These are phyloP conservation scores for Solanum clarkiae DNA, from an alignment of 257 asterid genomes.

Conservation along the genomic window DNA sequence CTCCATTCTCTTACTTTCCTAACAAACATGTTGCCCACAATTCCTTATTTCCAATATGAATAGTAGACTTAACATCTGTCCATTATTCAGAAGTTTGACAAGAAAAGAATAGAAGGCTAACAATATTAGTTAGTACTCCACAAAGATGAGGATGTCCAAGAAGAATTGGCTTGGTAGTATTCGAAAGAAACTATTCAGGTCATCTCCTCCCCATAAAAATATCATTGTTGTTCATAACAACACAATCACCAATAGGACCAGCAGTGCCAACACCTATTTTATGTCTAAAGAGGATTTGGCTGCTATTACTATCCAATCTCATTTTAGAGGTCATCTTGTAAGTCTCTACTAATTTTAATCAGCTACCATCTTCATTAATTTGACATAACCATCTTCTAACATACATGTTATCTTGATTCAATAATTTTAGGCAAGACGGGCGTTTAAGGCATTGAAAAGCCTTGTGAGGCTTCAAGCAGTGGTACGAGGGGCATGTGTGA, in stretches of 20 bases:
- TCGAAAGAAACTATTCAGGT: conserved; percentile 27
- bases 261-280: conserved; percentile 6
- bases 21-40: conserved; percentile 15
- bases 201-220: conserved; percentile 13
- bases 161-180: conserved; percentile 26
- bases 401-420: not conserved
- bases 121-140: not conserved
- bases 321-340: conserved; percentile 69
- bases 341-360: not conserved
- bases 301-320: conserved; percentile 60
- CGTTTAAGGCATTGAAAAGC: conserved; percentile 50
- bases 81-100: not conserved
- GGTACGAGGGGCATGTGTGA: conserved; percentile 56
- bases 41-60: not conserved
- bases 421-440: conserved; percentile 46
- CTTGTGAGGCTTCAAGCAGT: conserved; percentile 69
- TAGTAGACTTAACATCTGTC: not conserved
- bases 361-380: not conserved
- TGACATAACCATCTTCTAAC: not conserved
- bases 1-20: not conserved
- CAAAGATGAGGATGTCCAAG: conserved; percentile 2
- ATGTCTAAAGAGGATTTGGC: conserved; percentile 46
- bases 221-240: conserved; percentile 29
- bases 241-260: conserved; percentile 3
- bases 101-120: not conserved